Evolutionary conservation across 1,284 basidiomycete species (phyloP), one percentile per base, ranked within the genome.

Genomic region (Cryptococcus maquisensis): DNA sequence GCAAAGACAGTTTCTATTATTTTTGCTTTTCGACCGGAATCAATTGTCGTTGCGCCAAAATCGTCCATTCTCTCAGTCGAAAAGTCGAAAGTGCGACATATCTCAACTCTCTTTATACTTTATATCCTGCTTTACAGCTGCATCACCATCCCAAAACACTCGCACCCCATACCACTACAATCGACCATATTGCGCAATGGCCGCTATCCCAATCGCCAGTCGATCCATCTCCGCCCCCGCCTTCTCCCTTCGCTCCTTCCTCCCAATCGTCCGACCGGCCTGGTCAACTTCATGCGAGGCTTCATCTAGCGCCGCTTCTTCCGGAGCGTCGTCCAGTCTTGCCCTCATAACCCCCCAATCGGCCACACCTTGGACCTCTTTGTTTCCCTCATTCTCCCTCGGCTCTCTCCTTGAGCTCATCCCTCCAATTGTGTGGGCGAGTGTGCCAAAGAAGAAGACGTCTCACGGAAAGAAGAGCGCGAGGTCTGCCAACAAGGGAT

Each of bases 391-490:
- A n/a, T 50, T 57, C 52, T 47, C 56, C 72, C 38, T 60, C 81
- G 47, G 83, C 85, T 9, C 78, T 4, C 49, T 93, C 26, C 80
- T 86, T 47, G 88, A 92, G 57, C 81, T 95, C 32, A 83, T 98
- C 65, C 91, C 94, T 23, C 84, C 92, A 1, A 84, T 96, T 68
- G 77, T 98, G 24, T 83, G 90, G 46, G 94, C 94, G 16, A 53
- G 51, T 41, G 94, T 95, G 3, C 95, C 95, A 16, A 98, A 98
- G 79, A 89, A 87, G 77, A 96, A 96, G 79, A 83, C 86, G 9
- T 92, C 92, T 0, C 94, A 97, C 75, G 93, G 90, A 28, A 81
- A 90, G 47, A 98, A 98, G 76, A 83, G 86, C n/a, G 97, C 97
- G 93, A 82, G 94, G 28, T 84, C 84, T 54, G 88, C 93, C 3